phyloP scores from a whole-genome alignment of 2,329 filamentous ascomycete genomes.

The Ilyonectria destructans region DNA sequence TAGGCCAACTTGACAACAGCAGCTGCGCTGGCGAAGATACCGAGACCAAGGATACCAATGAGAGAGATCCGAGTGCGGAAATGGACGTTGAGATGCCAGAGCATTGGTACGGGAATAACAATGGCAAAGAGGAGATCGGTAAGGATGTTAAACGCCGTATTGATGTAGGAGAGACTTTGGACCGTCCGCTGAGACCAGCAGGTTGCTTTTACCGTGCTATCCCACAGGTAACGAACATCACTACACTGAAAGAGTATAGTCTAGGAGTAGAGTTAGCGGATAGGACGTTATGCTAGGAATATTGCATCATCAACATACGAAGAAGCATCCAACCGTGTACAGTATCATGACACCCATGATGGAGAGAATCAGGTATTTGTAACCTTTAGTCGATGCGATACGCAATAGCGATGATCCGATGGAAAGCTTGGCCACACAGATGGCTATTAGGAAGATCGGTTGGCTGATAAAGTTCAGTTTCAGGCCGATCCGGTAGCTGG shows the following conservation, averaged over 20 bases:
- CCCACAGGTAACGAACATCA: slow-evolving; percentile 63
- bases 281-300: accelerated
- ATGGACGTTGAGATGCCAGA: slow-evolving; percentile 60
- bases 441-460: slow-evolving; percentile 60
- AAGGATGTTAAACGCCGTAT: slow-evolving; percentile 56
- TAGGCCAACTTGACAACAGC: slow-evolving; percentile 60
- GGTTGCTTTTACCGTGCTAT: slow-evolving; percentile 54
- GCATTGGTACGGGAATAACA: slow-evolving; percentile 57
- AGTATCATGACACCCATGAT: slow-evolving; percentile 57
- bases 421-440: slow-evolving; percentile 61
- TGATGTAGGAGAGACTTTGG: slow-evolving; percentile 61
- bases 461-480: slow-evolving; percentile 63
- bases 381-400: slow-evolving; percentile 57
- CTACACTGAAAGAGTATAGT: slow-evolving; percentile 66
- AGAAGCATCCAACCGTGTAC: slow-evolving; percentile 55
- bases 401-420: slow-evolving; percentile 60
- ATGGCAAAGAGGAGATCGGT: slow-evolving; percentile 59
- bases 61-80: slow-evolving; percentile 58
- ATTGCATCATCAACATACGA: slow-evolving; percentile 49
- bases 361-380: slow-evolving; percentile 54
- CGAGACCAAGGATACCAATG: slow-evolving; percentile 59
- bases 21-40: slow-evolving; percentile 62
- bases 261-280: slow-evolving; percentile 25
- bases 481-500: slow-evolving; percentile 55
- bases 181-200: slow-evolving; percentile 62